A percentile compares a stretch with the other conserved stretches of the same genome.
Conservation (phyloP, 192 early-diverging fungal genomes). For the Pilobolus umbonatus region DNA sequence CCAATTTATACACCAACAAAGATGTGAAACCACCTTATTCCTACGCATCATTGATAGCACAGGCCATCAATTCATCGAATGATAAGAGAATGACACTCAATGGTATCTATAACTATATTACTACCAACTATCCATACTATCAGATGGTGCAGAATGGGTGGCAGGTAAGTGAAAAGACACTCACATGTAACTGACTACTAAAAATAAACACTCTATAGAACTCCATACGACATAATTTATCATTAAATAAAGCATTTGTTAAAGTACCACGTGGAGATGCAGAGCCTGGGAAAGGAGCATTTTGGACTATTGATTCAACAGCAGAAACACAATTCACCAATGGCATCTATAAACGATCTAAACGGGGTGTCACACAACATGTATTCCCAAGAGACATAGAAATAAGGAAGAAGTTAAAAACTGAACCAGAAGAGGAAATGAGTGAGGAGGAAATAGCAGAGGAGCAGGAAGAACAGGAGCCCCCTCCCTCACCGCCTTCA, state of each 20-base stretch:
- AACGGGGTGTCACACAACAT: neutral
- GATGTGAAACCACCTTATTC: conserved; percentile 79
- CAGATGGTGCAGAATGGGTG: conserved; percentile 81
- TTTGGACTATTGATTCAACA: conserved; percentile 85
- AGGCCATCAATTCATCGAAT: conserved; percentile 77
- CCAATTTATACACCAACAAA: conserved; percentile 21
- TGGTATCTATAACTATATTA: conserved; percentile 89
- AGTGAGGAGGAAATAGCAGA: neutral
- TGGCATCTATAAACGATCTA: conserved; percentile 36
- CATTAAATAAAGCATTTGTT: conserved; percentile 92
- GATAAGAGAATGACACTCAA: conserved; percentile 76
- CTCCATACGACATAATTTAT: conserved; percentile 94
- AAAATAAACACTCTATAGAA: conserved; percentile 84
- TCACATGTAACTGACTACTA: conserved; percentile 85
- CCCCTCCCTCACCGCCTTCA: neutral
- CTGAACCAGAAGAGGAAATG: neutral
- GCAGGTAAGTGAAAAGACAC: conserved; percentile 60
- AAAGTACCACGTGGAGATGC: conserved; percentile 78
- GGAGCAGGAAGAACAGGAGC: neutral
- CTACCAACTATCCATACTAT: conserved; percentile 83
- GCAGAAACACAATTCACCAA: conserved; percentile 71
- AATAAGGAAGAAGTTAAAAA: neutral
- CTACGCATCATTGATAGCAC: conserved; percentile 88
- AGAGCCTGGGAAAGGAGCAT: conserved; percentile 92
- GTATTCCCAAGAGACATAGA: neutral